A percentile compares a stretch with the other conserved stretches of the same genome.
Conservation (phyloP, 1,284 basidiomycete species). For the Mycosarcoma mackinlayi region DNA sequence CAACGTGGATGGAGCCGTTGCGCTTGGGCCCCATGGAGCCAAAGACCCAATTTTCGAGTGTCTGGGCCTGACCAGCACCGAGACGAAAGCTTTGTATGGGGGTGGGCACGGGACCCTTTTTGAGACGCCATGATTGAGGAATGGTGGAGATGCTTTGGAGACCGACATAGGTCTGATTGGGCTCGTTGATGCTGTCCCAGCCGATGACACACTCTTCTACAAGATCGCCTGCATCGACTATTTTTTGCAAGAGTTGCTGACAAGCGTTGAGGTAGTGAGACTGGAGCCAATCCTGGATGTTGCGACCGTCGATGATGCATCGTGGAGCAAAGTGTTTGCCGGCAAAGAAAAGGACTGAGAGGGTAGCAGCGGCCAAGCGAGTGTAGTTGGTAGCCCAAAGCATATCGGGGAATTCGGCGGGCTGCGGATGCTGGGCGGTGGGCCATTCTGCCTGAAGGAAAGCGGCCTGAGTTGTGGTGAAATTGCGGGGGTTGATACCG, state of each 20-base stretch:
- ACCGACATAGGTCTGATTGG: constrained; percentile 86
- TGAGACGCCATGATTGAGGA: constrained; percentile 70
- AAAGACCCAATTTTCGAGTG: constrained; percentile 87
- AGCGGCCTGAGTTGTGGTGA: constrained; percentile 85
- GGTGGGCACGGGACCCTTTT: constrained; percentile 85
- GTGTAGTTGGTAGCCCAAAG: constrained; percentile 96
- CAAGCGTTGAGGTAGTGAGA: constrained; percentile 84
- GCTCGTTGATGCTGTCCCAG: constrained; percentile 97
- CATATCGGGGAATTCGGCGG: constrained; percentile 85
- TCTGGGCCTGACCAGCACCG: constrained; percentile 86
- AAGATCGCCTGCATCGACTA: constrained; percentile 78
- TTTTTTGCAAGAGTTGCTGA: constrained; percentile 79
- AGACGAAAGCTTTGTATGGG: constrained; percentile 85
- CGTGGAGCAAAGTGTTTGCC: constrained; percentile 88
- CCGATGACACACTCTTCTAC: constrained; percentile 89
- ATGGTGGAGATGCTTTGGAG: constrained; percentile 73
- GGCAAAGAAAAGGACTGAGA: constrained; percentile 95
- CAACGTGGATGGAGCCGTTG: constrained; percentile 79
- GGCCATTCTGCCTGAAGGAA: constrained; percentile 91
- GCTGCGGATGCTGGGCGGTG: constrained; percentile 74
- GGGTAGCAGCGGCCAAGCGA: constrained; percentile 84
- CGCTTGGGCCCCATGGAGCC: constrained; percentile 81
- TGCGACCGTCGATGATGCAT: constrained; percentile 88
- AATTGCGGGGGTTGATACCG: constrained; percentile 85
- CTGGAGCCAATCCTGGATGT: constrained; percentile 95